Evolutionary conservation across 805 yeast species (phyloP).

Genomic region (Metschnikowia proteae): DNA sequence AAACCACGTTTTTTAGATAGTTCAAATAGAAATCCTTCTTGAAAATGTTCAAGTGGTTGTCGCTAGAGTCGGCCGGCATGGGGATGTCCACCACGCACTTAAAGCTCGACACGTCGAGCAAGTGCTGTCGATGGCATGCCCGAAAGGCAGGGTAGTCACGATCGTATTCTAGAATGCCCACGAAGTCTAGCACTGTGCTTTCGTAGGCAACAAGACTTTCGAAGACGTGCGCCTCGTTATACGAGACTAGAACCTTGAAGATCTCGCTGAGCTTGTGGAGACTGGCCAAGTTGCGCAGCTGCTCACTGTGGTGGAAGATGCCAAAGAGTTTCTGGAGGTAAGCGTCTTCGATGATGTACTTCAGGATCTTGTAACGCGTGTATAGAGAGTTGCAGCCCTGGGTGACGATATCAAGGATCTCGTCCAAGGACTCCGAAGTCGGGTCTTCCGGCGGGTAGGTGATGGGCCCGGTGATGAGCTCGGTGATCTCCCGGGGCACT

Average conservation of each 20-base stretch:
- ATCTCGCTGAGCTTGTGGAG: constrained; percentile 70
- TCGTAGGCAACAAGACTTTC: constrained; percentile 33
- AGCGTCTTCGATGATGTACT: constrained; percentile 49
- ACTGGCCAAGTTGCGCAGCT: constrained; percentile 45
- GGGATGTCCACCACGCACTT: constrained; percentile 65
- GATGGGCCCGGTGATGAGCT: constrained; percentile 77
- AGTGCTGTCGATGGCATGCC: constrained; percentile 72
- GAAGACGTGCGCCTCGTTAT: constrained; percentile 53
- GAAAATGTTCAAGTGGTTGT: constrained; percentile 47
- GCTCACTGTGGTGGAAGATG: constrained; percentile 57
- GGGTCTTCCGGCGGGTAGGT: constrained; percentile 57
- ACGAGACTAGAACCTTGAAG: constrained; percentile 63
- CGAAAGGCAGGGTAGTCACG: constrained; percentile 78
- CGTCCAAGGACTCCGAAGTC: constrained; percentile 46
- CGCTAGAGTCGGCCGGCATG: constrained; percentile 32
- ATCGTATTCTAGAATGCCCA: constrained; percentile 84
- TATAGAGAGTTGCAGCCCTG: constrained; percentile 60
- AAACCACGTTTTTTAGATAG: constrained; percentile 80
- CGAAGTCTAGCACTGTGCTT: constrained; percentile 44
- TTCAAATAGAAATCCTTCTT: constrained; percentile 74
- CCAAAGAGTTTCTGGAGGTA: constrained; percentile 52
- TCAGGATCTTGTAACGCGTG: constrained; percentile 57
- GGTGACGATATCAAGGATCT: constrained; percentile 52
- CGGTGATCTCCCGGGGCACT: constrained; percentile 52
- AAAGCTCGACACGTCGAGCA: constrained; percentile 55